These are phyloP conservation scores for Rhizopus sp. DNA, from an alignment of 371 early-diverging fungal species.

Conservation along the genomic window DNA sequence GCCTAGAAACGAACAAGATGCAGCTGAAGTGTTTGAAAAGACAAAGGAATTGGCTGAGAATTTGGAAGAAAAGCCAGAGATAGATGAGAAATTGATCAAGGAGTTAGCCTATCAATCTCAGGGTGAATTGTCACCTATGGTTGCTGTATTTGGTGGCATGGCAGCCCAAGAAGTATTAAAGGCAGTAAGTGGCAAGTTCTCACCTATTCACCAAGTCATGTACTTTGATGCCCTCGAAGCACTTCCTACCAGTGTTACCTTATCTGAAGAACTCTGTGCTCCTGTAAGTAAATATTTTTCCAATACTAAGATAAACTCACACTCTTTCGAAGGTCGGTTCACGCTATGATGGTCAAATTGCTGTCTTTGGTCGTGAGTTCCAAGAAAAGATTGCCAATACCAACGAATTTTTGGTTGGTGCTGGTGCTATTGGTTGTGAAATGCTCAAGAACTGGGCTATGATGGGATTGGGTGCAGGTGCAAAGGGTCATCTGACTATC, in stretches of 20 bases:
- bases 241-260: slow-evolving; percentile 67
- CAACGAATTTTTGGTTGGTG: slow-evolving; percentile 97
- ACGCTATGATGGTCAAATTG: slow-evolving; percentile 95
- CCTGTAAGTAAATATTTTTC: slow-evolving; percentile 46
- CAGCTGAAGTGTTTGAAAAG: slow-evolving; percentile 59
- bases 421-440: slow-evolving; percentile 99
- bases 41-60: slow-evolving; percentile 55
- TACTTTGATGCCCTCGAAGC: slow-evolving; percentile 99
- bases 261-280: slow-evolving; percentile 75
- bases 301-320: neutral
- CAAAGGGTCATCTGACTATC: slow-evolving; percentile 83
- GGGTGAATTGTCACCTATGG: slow-evolving; percentile 97
- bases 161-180: slow-evolving; percentile 99
- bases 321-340: slow-evolving; percentile 53
- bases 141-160: slow-evolving; percentile 97
- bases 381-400: slow-evolving; percentile 87
- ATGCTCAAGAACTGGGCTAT: slow-evolving; percentile 99
- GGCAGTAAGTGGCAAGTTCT: slow-evolving; percentile 94
- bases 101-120: slow-evolving; percentile 85
- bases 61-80: slow-evolving; percentile 66
- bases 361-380: slow-evolving; percentile 94
- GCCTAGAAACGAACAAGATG: slow-evolving; percentile 69
- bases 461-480: slow-evolving; percentile 96
- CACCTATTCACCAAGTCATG: slow-evolving; percentile 94
- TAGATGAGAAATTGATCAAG: slow-evolving; percentile 87